Evolutionary conservation across 2,329 filamentous ascomycete genomes (phyloP), one percentile per base, ranked within the genome.

Genomic region (Cladophialophora yegresii): DNA sequence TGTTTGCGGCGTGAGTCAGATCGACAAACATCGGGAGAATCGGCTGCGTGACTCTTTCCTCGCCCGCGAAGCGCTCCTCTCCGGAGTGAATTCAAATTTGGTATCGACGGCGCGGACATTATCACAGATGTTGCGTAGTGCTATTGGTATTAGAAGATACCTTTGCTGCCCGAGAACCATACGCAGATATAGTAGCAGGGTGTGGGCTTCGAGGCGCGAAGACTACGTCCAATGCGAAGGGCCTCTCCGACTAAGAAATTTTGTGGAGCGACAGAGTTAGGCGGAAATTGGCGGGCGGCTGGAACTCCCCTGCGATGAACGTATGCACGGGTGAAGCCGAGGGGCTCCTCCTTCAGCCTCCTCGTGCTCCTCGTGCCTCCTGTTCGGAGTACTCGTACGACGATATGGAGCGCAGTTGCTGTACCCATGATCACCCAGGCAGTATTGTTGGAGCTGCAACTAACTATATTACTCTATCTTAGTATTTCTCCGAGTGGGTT

Each of bases 21-120:
- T 58, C 36, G 65, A 71, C 73, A 75, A 67, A 74, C 76, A 53
- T 79, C 80, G 58, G 12, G 9, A 12, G 13, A 40, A 59, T 71
- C 58, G 22, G 77, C 78, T 30, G 78, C 81, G 72, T 79, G 80
- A 2, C 81, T 82, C 71, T 83, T 76, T 10, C 80, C 75, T 22
- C 81, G 76, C 23, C 82, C 81, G 60, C 82, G 75, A 73, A 71
- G 81, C 73, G 74, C 84, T 74, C 78, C 76, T 43, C 77, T 72
- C 82, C 82, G 74, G 74, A 90, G 74, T 80, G 85, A 83, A 71
- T 81, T 85, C 36, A 96, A 84, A 72, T 96, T 93, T 2, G 92
- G 92, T 53, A 96, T 96, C 26, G 88, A 84, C 47, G 87, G 80
- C 32, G 87, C 85, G 54, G 89, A 84, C 89, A 93, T 93, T 6